Evolutionary conservation across 768 basidiomycete genomes (phyloP), one percentile per base, ranked within the genome.

Genomic region (Lactarius hengduanensis): DNA sequence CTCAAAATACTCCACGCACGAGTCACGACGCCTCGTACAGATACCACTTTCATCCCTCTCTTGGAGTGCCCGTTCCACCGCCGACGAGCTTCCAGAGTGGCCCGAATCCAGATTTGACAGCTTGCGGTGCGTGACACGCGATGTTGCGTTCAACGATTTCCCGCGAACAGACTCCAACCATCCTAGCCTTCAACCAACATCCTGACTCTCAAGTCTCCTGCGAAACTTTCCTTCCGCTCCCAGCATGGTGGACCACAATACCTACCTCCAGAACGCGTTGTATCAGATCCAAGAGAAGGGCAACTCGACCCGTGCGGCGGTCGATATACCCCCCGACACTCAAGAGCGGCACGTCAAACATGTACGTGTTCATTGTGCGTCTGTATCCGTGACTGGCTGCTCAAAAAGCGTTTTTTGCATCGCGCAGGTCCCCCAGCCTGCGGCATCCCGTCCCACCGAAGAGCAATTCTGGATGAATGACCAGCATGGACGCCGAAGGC

Each of bases 341-440:
- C 61, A 65, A 63, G 78, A 77, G 71, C 74, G 78, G 69, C 69
- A 69, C 28, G 72, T 77, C 60, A 73, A 73, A 32, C 67, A 63
- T 60, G 78, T 80, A 56, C 76, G 78, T 76, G 18, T 41, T 26
- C 43, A 30, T 30, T 20, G n/a, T 15, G 15, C 36, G n/a, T 53
- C 56, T 40, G 38, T 26, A 22, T 50, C 28, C n/a, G 20, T 30
- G 47, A n/a, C 28, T 34, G 11, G 26, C 41, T 34, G 11, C 30
- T 38, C 28, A 59, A 5, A 59, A 5, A 11, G 28, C 36, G 59
- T 45, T 56, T 62, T 22, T 59, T 41, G 9, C 53, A 1, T 69
- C 38, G 62, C 40, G 53, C 75, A 92, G 91, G 91, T 94, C 20
- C 81, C 87, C 71, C 83, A 82, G 58, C 93, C 92, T 45, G 86